Evolutionary conservation across 2,329 filamentous ascomycete species (phyloP).

Genomic region (Cladosporium colombiae): DNA sequence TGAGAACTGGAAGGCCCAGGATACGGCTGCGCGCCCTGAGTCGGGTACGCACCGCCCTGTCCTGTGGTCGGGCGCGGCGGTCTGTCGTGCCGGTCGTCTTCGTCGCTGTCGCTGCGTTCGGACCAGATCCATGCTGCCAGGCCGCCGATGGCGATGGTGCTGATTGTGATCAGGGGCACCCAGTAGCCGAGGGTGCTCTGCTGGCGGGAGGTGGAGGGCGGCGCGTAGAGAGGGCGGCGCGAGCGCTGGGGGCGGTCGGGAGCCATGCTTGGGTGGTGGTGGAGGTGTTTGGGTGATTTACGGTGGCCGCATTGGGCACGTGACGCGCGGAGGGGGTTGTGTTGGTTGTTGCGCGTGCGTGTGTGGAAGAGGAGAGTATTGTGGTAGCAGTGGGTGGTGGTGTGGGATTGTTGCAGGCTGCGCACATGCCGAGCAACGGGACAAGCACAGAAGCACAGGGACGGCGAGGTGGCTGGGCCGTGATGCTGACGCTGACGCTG

Average conservation of each 20-base stretch:
- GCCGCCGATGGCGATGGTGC: slow-evolving; percentile 83
- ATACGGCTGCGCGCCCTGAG: slow-evolving; percentile 30
- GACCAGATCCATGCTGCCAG: slow-evolving; percentile 93
- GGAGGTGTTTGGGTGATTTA: slow-evolving; percentile 4
- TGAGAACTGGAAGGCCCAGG: slow-evolving; percentile 21
- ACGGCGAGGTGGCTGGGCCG: slow-evolving; percentile 3
- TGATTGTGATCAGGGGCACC: slow-evolving; percentile 83
- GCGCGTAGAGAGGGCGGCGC: slow-evolving; percentile 51
- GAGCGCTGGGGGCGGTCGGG: slow-evolving; percentile 57
- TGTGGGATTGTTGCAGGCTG: background rate
- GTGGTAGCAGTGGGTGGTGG: too few relatives aligned
- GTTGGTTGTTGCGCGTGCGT: background rate
- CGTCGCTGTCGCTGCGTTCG: slow-evolving; percentile 75
- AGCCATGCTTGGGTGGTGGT: slow-evolving; percentile 30
- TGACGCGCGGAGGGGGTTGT: background rate
- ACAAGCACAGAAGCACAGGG: background rate
- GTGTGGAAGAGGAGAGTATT: background rate
- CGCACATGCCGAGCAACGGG: background rate
- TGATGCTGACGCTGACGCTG: background rate
- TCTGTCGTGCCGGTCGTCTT: slow-evolving; percentile 55
- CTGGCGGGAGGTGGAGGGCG: slow-evolving; percentile 48
- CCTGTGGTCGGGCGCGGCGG: slow-evolving; percentile 33
- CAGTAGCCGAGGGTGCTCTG: slow-evolving; percentile 72
- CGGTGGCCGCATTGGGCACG: slow-evolving; percentile 14
- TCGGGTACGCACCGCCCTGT: slow-evolving; percentile 15